Conservation (phyloP, 352 stramenopile genomes). For the Plasmopara muralis region DNA sequence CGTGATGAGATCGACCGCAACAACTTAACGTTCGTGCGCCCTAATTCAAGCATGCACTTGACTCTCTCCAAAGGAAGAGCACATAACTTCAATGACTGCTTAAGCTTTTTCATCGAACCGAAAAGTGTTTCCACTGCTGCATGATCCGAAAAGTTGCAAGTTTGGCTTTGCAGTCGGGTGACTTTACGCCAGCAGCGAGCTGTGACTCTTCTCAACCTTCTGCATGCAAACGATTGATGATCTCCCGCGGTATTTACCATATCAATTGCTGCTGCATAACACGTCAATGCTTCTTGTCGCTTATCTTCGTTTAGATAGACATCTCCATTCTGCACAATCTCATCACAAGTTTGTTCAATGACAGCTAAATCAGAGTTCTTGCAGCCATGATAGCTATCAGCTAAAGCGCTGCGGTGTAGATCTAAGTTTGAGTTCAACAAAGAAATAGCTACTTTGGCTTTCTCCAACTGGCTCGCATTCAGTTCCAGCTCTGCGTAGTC, state of each 20-base stretch:
- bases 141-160: slow-evolving; percentile 16
- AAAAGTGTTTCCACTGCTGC: slow-evolving; percentile 32
- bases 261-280: slow-evolving; percentile 21
- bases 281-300: slow-evolving; percentile 15
- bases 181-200: slow-evolving; percentile 52
- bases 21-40: slow-evolving; percentile 30
- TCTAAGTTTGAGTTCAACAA: slow-evolving; percentile 10
- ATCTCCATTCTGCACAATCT: slow-evolving; percentile 39
- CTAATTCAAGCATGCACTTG: slow-evolving; percentile 45
- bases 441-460: slow-evolving; percentile 44
- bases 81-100: slow-evolving; percentile 35
- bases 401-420: not conserved
- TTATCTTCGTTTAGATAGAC: slow-evolving; percentile 23
- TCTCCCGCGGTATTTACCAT: slow-evolving; percentile 6
- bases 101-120: slow-evolving; percentile 37
- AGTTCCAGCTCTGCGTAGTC: slow-evolving; percentile 61
- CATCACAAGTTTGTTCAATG: slow-evolving; percentile 40
- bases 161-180: slow-evolving; percentile 25
- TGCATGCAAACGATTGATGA: slow-evolving; percentile 4
- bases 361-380: slow-evolving; percentile 22
- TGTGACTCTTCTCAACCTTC: slow-evolving; percentile 10
- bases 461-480: slow-evolving; percentile 32
- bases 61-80: slow-evolving; percentile 34
- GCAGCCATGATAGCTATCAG: slow-evolving; percentile 5
- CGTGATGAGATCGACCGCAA: slow-evolving; percentile 31